phyloP scores from a whole-genome alignment of 2,329 filamentous ascomycete species.

The Calonectria hawksworthii region DNA sequence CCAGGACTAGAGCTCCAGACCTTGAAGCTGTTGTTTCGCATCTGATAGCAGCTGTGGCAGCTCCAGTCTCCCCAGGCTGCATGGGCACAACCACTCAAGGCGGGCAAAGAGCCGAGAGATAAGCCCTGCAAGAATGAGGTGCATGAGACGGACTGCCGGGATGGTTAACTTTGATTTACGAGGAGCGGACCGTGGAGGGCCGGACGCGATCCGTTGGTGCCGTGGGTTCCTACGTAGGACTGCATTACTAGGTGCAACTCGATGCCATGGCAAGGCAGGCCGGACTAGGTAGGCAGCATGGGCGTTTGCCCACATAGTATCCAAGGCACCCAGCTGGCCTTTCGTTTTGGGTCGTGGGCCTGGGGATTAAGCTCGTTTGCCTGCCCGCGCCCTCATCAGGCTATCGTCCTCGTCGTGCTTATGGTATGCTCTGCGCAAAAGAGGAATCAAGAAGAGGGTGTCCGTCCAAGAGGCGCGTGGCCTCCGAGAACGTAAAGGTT shows the following conservation, averaged over 20 bases:
- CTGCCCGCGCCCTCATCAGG: conserved; percentile 1
- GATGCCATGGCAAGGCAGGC: background rate
- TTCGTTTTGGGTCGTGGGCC: conserved; percentile 19
- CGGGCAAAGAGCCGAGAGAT: background rate
- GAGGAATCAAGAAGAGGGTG: conserved; percentile 34
- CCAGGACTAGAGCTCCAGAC: conserved; percentile 31
- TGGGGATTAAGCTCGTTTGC: conserved; percentile 7
- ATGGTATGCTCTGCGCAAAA: conserved; percentile 17
- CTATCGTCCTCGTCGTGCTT: conserved; percentile 11
- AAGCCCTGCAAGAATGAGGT: conserved; percentile 15
- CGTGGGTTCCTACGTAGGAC: conserved; percentile 24
- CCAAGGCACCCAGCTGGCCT: conserved; percentile 16
- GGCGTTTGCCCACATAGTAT: background rate
- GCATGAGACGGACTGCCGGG: conserved; percentile 32
- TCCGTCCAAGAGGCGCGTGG: conserved; percentile 41
- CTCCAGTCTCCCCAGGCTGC: background rate
- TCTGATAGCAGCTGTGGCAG: conserved; percentile 5
- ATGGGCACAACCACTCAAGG: background rate
- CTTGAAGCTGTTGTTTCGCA: conserved; percentile 24
- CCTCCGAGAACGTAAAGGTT: conserved; percentile 30
- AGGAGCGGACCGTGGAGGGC: conserved; percentile 45
- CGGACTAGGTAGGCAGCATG: background rate
- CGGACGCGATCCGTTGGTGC: conserved; percentile 38
- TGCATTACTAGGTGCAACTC: conserved; percentile 11
- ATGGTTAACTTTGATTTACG: conserved; percentile 31